Evolutionary conservation across 176 grass and related monocot species (phyloP).

Genomic region (Carex littledalei): DNA sequence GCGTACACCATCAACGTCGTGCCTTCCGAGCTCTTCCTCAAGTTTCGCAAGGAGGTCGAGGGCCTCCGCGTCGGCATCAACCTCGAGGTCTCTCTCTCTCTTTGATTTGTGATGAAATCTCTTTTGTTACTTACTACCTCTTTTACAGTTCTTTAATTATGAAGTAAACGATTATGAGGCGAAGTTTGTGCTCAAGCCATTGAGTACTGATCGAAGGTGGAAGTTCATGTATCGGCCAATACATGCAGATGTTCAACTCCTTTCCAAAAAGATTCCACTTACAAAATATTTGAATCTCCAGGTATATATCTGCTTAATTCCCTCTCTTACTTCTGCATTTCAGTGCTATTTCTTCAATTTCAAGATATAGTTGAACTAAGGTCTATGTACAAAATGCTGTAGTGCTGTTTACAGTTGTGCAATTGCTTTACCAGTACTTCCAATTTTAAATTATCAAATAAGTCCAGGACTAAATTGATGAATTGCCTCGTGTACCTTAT

Average conservation of each 20-base stretch:
- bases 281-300: conserved; percentile 89
- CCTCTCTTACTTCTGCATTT: background rate
- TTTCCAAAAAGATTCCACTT: conserved; percentile 96
- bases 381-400: background rate
- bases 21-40: conserved; percentile 84
- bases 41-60: conserved; percentile 91
- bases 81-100: conserved; percentile 52
- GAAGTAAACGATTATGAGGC: conserved; percentile 74
- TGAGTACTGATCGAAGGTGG: conserved; percentile 57
- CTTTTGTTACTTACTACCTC: background rate
- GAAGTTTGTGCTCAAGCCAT: conserved; percentile 78
- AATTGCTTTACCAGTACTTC: background rate
- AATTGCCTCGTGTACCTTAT: no score
- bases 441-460: background rate
- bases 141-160: conserved; percentile 74
- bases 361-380: background rate
- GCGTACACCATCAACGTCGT: conserved; percentile 86
- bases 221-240: conserved; percentile 76
- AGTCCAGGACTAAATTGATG: no score
- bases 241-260: conserved; percentile 63
- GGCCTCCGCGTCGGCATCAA: conserved; percentile 80
- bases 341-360: background rate
- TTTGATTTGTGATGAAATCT: background rate
- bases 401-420: background rate
- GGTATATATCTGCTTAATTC: conserved; percentile 25